phyloP scores from a whole-genome alignment of 371 early-diverging fungal genomes.

The Chytridium lagenaria region DNA sequence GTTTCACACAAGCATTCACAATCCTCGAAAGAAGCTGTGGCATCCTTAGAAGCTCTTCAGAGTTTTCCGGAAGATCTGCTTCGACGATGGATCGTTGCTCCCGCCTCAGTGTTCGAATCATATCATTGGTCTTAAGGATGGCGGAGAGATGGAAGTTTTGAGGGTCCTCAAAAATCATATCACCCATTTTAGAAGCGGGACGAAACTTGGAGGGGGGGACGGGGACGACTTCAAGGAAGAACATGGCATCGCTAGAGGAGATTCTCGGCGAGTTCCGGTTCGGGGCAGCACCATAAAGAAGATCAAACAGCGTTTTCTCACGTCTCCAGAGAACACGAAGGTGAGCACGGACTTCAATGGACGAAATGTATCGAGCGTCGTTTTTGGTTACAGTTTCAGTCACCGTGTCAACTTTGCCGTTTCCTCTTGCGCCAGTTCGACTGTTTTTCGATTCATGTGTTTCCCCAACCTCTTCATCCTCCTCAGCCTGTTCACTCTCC shows the following conservation, averaged over 20 bases:
- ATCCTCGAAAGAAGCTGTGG: constrained; percentile 52
- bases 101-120: constrained; percentile 51
- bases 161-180: constrained; percentile 90
- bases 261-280: constrained; percentile 19
- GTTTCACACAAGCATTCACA: constrained; percentile 78
- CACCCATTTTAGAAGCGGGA: constrained; percentile 90
- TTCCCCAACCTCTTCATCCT: constrained; percentile 27
- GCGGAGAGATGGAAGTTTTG: constrained; percentile 88
- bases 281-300: constrained; percentile 68
- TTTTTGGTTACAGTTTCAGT: constrained; percentile 39
- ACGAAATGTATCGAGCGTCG: constrained; percentile 69
- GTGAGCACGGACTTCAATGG: constrained; percentile 80
- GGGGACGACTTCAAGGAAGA: constrained; percentile 94
- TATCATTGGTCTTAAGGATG: constrained; percentile 83
- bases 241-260: constrained; percentile 75
- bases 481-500: constrained; percentile 43
- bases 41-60: constrained; percentile 47
- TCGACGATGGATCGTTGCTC: constrained; percentile 18
- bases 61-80: constrained; percentile 16
- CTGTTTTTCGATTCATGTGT: not conserved
- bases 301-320: constrained; percentile 74
- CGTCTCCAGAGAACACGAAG: constrained; percentile 75
- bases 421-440: not conserved
- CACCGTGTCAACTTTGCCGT: not conserved
- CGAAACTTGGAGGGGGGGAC: constrained; percentile 98